Evolutionary conservation across 257 asterid species (phyloP).

Genomic region (Echites panduratus): DNA sequence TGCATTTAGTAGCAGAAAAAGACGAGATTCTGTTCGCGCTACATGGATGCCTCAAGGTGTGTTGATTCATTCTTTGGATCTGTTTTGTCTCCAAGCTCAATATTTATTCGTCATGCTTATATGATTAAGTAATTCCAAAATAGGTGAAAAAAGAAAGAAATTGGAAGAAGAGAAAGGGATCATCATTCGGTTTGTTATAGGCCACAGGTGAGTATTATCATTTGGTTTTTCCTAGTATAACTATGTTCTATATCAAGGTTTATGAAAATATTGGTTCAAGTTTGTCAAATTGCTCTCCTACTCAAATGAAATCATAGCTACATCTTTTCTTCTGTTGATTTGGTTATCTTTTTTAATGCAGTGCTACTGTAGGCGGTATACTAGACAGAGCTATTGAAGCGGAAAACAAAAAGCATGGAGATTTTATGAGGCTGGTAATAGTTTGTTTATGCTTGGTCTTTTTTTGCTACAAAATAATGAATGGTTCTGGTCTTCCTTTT

Average conservation of each 20-base stretch:
- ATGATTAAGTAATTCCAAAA: conserved; percentile 12
- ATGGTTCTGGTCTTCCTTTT: background rate
- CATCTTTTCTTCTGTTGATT: background rate
- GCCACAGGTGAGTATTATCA: conserved; percentile 51
- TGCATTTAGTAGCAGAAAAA: conserved; percentile 87
- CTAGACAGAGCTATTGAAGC: conserved; percentile 86
- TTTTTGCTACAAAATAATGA: background rate
- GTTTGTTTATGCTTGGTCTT: background rate
- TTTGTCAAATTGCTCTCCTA: background rate
- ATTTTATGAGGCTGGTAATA: conserved; percentile 77
- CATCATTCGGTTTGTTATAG: conserved; percentile 74
- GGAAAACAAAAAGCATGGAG: conserved; percentile 84
- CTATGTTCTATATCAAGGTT: background rate
- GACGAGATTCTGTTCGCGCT: conserved; percentile 84
- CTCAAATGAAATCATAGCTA: background rate
- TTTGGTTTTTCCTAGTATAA: background rate
- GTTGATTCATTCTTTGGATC: background rate
- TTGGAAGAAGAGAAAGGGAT: conserved; percentile 78
- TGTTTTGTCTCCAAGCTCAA: background rate
- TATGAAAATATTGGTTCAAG: background rate
- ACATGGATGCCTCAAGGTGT: conserved; percentile 98
- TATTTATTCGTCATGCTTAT: conserved; percentile 10
- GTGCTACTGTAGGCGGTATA: conserved; percentile 85
- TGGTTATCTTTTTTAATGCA: conserved; percentile 19
- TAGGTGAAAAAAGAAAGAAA: conserved; percentile 60